Base-by-base conservation (phyloP, 2,329 filamentous ascomycete species). In the Verticillium alfalfae region DNA sequence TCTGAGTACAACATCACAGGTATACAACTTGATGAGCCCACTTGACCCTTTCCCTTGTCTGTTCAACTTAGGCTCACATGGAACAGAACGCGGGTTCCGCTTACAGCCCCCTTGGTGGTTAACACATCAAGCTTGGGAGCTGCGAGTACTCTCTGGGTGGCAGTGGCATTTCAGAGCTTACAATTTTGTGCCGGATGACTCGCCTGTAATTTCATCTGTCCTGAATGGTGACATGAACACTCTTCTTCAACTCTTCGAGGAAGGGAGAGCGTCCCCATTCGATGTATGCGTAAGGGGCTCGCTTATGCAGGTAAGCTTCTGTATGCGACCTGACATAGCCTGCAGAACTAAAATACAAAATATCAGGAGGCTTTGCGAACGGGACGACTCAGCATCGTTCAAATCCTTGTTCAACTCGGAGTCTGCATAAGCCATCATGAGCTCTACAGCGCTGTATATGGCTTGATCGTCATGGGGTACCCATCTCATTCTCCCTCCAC, bases 41-140 rank as follows among this genome's bases (percentile, higher is more conserved):
- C 26, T 31, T 31, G 26, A 31, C 26, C 5, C 26, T 31, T 31
- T 31, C 5, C 26, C 26, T 31, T 31, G 26, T 5, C 26, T 31
- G 26, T 31, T 31, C 12, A 1, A 6, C 4, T 12, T 10, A 0
- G 12, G 56, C 56, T 61, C 26, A 61, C 16, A 16, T 37, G 6
- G 2, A 5, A 1, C 22, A 63, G 61, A 58, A 31, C 37, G 36
- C 3, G 56, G 52, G 34, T 22, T 54, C 8, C 57, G 60, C 0
- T 13, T 62, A 5, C 58, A 60, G 26, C 56, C 60, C 12, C 62
- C 62, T 0, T 26, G 34, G 5, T 64, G 62, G 57, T 13, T 64
- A 1, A 56, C 60, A 4, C 7, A 55, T 6, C 60, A 8, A 2
- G 26, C 58, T 7, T 60, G 61, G 45, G 60, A 64, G 5, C 15